These are phyloP conservation scores for Penstemon newberryi DNA, from an alignment of 257 asterid species.

Conservation along the genomic window DNA sequence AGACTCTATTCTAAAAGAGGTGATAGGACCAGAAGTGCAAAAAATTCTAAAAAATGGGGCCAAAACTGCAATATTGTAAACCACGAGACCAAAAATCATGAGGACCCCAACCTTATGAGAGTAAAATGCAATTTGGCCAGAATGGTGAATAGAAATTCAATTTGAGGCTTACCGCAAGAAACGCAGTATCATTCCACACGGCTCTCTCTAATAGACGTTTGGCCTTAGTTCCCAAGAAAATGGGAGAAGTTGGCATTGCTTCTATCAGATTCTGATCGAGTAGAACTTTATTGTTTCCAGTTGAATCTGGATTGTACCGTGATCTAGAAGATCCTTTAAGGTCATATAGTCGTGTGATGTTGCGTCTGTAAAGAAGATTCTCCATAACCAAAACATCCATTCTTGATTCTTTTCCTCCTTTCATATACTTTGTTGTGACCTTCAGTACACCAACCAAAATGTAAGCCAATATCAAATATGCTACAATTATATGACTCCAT, in stretches of 20 bases:
- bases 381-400: slow-evolving; percentile 92
- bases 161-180: slow-evolving; percentile 74
- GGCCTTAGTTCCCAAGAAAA: slow-evolving; percentile 77
- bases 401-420: slow-evolving; percentile 72
- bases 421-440: slow-evolving; percentile 65
- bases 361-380: slow-evolving; percentile 71
- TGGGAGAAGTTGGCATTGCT: slow-evolving; percentile 85
- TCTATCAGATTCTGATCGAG: slow-evolving; percentile 81
- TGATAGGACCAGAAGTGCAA: too few relatives aligned
- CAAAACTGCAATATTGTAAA: too few relatives aligned
- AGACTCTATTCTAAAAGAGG: too few relatives aligned
- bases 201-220: slow-evolving; percentile 75
- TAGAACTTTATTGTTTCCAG: slow-evolving; percentile 80
- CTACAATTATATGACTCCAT: neutral
- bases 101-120: too few relatives aligned
- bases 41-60: too few relatives aligned
- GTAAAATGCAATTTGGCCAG: too few relatives aligned
- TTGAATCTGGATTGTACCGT: slow-evolving; percentile 75
- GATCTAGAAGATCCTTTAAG: slow-evolving; percentile 86
- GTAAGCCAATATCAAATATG: slow-evolving; percentile 22
- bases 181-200: slow-evolving; percentile 82
- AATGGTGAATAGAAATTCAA: slow-evolving; percentile 7
- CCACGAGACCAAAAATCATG: too few relatives aligned
- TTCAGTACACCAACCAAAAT: slow-evolving; percentile 32
- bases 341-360: slow-evolving; percentile 66